These are phyloP conservation scores for Podila epicladia DNA, from an alignment of 192 early-diverging fungal species.

Conservation along the genomic window DNA sequence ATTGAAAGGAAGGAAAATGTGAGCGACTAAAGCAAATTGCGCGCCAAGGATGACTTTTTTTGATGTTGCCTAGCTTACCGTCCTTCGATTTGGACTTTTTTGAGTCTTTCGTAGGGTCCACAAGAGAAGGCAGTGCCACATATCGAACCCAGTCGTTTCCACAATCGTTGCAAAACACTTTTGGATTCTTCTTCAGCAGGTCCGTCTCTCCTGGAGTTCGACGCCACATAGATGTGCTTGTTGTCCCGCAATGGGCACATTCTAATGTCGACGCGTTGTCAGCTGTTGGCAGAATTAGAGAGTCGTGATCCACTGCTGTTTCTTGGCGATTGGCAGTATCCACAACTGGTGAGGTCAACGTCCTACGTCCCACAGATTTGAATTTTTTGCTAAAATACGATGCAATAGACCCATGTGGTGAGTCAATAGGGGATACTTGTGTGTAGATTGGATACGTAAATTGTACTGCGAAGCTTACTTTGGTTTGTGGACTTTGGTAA, in stretches of 20 bases:
- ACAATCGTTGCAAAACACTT: slow-evolving; percentile 62
- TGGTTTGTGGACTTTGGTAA: slow-evolving; percentile 66
- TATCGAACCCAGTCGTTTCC: slow-evolving; percentile 69
- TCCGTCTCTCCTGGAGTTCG: slow-evolving; percentile 54
- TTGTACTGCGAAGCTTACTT: slow-evolving; percentile 46
- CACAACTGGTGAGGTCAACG: slow-evolving; percentile 25
- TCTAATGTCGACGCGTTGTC: slow-evolving; percentile 34
- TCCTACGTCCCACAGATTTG: slow-evolving; percentile 32
- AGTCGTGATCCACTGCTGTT: slow-evolving; percentile 34
- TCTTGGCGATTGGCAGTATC: slow-evolving; percentile 27
- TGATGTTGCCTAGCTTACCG: background rate
- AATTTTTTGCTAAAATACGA: slow-evolving; percentile 56
- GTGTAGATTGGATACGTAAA: background rate
- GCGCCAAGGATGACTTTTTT: background rate
- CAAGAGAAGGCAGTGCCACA: slow-evolving; percentile 47
- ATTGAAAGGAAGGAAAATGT: background rate
- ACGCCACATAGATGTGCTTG: slow-evolving; percentile 47
- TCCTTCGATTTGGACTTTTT: slow-evolving; percentile 32
- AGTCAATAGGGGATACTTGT: no score
- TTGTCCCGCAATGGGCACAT: slow-evolving; percentile 54
- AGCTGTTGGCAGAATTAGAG: slow-evolving; percentile 33
- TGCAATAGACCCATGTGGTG: no score
- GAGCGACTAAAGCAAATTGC: background rate
- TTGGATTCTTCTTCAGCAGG: slow-evolving; percentile 42
- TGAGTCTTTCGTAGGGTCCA: slow-evolving; percentile 28